Evolutionary conservation across 768 basidiomycete species (phyloP), one percentile per base, ranked within the genome.

Genomic region (Phylloporus scabripes): DNA sequence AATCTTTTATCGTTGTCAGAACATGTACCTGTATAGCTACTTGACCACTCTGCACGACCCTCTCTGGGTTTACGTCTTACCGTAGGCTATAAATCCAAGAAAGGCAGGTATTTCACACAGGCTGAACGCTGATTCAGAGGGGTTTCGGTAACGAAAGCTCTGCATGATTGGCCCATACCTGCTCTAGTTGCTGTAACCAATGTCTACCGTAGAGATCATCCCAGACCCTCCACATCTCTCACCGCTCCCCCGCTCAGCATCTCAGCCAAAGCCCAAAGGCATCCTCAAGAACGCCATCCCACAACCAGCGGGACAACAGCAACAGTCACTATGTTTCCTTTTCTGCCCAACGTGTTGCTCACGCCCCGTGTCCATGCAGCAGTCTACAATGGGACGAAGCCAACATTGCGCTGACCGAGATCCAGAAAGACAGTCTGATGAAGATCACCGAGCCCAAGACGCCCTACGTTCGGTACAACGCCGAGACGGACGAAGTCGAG

Each of bases 371-470:
- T 39, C 32, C 32, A 0, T 51, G 7, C 46, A 76, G 78, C 56
- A 93, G 84, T 59, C 63, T 96, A 60, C 88, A 90, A 62, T 97
- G 93, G 93, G 94, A 97, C 62, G 93, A 97, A 61, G 89, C 82
- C 65, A 97, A 96, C 63, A 76, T 97, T 31, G 89, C 90, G 21
- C 68, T 89, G 60, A 96, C 93, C 1, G 93, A 97, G 69, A 83
- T 92, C 56, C 82, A 87, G 75, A 95, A 95, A 69, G 92, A 95
- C 61, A 93, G 90, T 55, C 73, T 92, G 63, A 97, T 96, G 93
- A 97, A 96, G 80, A 97, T 97, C 62, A 92, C 90, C 2, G 93
- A 97, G 62, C 93, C 93, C 46, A 97, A 97, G 78, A 97, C 93
- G 9, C 93, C 93, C 2, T 97, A 88, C 68, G 93, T 97, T 46